A percentile compares a stretch with the other conserved stretches of the same genome.
phyloP scores from a whole-genome alignment of 805 yeast species.

The Debaryomyces maramus region DNA sequence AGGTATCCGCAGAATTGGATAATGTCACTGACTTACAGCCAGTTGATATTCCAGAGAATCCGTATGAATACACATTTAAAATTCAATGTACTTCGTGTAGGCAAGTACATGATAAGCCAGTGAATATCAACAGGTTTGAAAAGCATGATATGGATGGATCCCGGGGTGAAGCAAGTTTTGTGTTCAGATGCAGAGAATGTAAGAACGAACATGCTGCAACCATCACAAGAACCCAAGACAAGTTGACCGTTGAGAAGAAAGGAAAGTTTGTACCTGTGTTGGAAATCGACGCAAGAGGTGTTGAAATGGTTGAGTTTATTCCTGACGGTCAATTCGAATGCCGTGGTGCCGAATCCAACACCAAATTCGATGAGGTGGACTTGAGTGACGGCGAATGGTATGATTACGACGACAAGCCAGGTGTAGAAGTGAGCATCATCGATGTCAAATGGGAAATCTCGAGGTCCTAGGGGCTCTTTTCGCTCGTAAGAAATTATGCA shows the following conservation, averaged over 20 bases:
- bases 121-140: constrained; percentile 68
- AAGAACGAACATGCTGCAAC: constrained; percentile 40
- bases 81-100: constrained; percentile 79
- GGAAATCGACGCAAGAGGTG: constrained; percentile 82
- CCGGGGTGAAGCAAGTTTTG: constrained; percentile 81
- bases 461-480: too few species aligned
- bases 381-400: constrained; percentile 86
- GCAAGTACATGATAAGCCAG: constrained; percentile 69
- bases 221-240: constrained; percentile 32
- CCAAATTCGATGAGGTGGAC: constrained; percentile 64
- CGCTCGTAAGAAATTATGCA: too few species aligned
- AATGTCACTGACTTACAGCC: constrained; percentile 60
- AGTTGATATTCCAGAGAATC: constrained; percentile 55
- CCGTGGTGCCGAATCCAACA: constrained; percentile 49
- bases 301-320: constrained; percentile 66
- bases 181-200: constrained; percentile 73
- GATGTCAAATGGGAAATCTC: constrained; percentile 69
- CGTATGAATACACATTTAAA: constrained; percentile 74
- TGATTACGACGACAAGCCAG: constrained; percentile 87
- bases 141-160: constrained; percentile 65
- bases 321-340: constrained; percentile 66
- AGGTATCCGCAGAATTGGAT: constrained; percentile 46
- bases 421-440: constrained; percentile 76
- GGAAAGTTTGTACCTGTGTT: constrained; percentile 48
- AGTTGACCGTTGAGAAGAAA: constrained; percentile 40